These are phyloP conservation scores for Ogataea saltuana DNA, from an alignment of 805 yeast species.

Conservation along the genomic window DNA sequence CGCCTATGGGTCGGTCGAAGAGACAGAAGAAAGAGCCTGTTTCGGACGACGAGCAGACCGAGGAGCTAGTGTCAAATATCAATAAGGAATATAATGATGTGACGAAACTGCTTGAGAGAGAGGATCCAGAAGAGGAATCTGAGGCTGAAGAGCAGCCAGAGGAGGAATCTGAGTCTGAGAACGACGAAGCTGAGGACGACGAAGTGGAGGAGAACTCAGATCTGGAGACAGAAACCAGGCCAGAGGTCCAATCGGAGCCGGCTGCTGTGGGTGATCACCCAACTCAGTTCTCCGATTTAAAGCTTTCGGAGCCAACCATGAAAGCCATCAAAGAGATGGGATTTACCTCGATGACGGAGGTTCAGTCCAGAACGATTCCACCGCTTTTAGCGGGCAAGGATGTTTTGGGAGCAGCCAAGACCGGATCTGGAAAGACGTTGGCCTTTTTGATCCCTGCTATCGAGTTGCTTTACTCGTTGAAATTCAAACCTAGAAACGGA, in stretches of 20 bases:
- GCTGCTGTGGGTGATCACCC: conserved; percentile 19
- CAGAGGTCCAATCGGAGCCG: conserved; percentile 35
- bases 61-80: conserved; percentile 50
- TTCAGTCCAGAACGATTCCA: conserved; percentile 94
- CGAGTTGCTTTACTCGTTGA: conserved; percentile 84
- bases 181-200: conserved; percentile 24
- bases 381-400: conserved; percentile 96
- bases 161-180: conserved; percentile 19
- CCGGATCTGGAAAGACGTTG: conserved; percentile 97
- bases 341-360: conserved; percentile 87
- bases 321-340: conserved; percentile 88
- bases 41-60: conserved; percentile 35
- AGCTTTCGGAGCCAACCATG: conserved; percentile 78
- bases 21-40: conserved; percentile 16
- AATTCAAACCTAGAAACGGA: conserved; percentile 97
- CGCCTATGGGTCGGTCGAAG: conserved; percentile 11
- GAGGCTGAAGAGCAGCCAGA: conserved; percentile 33
- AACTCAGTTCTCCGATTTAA: conserved; percentile 48
- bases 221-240: conserved; percentile 28
- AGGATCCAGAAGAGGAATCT: conserved; percentile 14
- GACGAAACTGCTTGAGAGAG: conserved; percentile 43
- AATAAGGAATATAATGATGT: conserved; percentile 61
- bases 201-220: conserved; percentile 38
- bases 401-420: conserved; percentile 98
- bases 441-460: conserved; percentile 96